phyloP scores from a whole-genome alignment of 345 rosid species.

The Eucalyptus cloeziana region DNA sequence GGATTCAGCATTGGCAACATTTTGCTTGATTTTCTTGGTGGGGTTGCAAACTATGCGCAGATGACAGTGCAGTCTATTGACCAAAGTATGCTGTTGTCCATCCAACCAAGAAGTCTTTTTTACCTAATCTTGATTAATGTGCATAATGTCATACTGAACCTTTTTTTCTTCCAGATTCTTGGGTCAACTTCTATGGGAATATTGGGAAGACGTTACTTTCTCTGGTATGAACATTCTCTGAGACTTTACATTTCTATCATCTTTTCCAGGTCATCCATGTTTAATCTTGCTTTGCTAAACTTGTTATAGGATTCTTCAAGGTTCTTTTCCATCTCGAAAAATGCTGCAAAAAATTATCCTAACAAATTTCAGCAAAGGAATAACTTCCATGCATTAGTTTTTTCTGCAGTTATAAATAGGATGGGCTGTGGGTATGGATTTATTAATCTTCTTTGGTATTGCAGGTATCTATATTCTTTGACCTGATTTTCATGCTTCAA shows the following conservation, averaged over 20 bases:
- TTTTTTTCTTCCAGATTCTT: slow-evolving; percentile 49
- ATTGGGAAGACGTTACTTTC: slow-evolving; percentile 83
- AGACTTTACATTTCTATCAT: background rate
- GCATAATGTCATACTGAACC: background rate
- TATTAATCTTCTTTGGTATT: background rate
- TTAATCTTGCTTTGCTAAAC: background rate
- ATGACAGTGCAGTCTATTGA: slow-evolving; percentile 77
- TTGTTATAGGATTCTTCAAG: background rate
- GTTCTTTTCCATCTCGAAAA: background rate
- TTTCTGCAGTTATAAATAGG: background rate
- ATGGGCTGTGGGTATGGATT: background rate
- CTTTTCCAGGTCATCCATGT: background rate
- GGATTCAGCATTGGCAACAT: slow-evolving; percentile 91
- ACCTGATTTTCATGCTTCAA: slow-evolving; percentile 77
- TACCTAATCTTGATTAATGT: background rate
- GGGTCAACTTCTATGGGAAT: slow-evolving; percentile 95
- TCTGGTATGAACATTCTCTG: slow-evolving; percentile 30
- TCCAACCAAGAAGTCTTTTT: background rate
- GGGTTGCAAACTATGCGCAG: slow-evolving; percentile 56
- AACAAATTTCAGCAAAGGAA: background rate
- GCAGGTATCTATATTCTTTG: slow-evolving; percentile 75
- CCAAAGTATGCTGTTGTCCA: slow-evolving; percentile 33
- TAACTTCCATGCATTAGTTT: background rate
- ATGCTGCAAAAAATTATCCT: background rate
- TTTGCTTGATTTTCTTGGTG: slow-evolving; percentile 79